A percentile compares a stretch with the other conserved stretches of the same genome.
These are phyloP conservation scores for Termitomyces sp. DNA, from an alignment of 768 basidiomycete genomes.

Conservation along the genomic window DNA sequence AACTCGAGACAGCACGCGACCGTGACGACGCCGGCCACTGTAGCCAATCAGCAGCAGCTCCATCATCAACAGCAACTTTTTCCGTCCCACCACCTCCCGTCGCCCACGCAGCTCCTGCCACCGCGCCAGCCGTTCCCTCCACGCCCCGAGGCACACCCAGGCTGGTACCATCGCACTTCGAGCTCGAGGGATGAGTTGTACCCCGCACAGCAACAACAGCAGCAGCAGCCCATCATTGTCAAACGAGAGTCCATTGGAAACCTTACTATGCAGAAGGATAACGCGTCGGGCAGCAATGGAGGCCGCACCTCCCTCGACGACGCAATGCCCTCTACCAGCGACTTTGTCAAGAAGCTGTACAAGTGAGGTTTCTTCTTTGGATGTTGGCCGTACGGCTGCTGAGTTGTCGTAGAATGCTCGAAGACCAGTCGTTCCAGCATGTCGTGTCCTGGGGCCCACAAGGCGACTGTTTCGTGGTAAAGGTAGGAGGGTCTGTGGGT, in stretches of 20 bases:
- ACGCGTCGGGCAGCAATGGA: background rate
- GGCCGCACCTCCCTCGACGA: conserved; percentile 42
- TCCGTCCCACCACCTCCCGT: background rate
- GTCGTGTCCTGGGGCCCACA: conserved; percentile 81
- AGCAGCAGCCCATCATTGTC: conserved; percentile 8
- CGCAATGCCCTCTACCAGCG: conserved; percentile 80
- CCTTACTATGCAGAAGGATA: conserved; percentile 3
- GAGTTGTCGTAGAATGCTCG: conserved; percentile 64
- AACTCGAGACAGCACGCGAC: background rate
- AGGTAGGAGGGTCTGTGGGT: conserved; percentile 29
- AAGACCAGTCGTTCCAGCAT: conserved; percentile 64
- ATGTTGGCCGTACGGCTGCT: background rate
- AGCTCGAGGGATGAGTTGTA: conserved; percentile 37
- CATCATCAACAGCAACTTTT: background rate
- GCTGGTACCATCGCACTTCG: conserved; percentile 17
- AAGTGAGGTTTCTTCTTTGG: conserved; percentile 45
- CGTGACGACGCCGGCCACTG: background rate
- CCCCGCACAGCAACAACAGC: background rate
- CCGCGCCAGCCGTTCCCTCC: background rate
- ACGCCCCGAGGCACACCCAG: background rate
- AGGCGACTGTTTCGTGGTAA: conserved; percentile 89
- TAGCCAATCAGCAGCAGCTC: background rate
- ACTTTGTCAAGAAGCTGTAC: conserved; percentile 94
- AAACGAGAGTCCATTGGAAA: conserved; percentile 18
- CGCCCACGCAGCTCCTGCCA: background rate